A percentile compares a stretch with the other conserved stretches of the same genome.
These are phyloP conservation scores for Chlorella sp. DNA, from an alignment of 139 green algal species.

Conservation along the genomic window DNA sequence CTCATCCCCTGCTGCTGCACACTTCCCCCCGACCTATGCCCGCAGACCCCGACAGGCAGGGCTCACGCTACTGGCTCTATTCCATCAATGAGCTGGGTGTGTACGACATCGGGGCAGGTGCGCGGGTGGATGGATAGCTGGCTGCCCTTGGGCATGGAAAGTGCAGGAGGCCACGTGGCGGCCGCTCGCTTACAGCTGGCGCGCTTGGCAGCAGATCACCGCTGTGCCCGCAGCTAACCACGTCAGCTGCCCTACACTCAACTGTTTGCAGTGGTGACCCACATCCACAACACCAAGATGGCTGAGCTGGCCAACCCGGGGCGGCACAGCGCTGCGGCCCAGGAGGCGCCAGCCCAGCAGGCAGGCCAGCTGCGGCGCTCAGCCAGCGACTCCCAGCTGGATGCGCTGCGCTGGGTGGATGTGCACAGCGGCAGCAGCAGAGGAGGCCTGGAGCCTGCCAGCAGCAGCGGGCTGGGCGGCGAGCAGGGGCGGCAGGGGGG, in stretches of 20 bases:
- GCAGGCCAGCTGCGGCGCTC: conserved; percentile 1
- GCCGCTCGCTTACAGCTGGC: no score
- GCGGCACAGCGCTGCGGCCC: not conserved
- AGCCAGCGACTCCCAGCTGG: conserved; percentile 21
- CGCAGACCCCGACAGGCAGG: conserved; percentile 17
- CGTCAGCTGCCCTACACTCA: no score
- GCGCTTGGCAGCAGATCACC: no score
- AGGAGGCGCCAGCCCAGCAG: not conserved
- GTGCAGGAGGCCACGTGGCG: no score
- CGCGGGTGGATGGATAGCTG: conserved; percentile 26
- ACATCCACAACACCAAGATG: conserved; percentile 88
- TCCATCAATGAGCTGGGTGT: conserved; percentile 87
- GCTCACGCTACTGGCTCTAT: conserved; percentile 87
- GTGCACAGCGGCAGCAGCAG: conserved; percentile 15
- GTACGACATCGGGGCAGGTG: conserved; percentile 70
- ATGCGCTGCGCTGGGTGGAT: conserved; percentile 16
- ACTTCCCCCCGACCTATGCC: no score
- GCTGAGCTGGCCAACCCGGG: conserved; percentile 67
- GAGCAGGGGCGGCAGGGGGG: not conserved
- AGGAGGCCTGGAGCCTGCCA: not conserved
- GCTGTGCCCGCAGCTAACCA: no score
- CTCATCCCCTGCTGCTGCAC: not conserved
- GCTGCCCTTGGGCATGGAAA: no score
- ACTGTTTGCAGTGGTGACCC: not conserved
- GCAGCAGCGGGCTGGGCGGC: not conserved